phyloP scores from a whole-genome alignment of 441 rosid genomes.

The Raphanus hybrid region DNA sequence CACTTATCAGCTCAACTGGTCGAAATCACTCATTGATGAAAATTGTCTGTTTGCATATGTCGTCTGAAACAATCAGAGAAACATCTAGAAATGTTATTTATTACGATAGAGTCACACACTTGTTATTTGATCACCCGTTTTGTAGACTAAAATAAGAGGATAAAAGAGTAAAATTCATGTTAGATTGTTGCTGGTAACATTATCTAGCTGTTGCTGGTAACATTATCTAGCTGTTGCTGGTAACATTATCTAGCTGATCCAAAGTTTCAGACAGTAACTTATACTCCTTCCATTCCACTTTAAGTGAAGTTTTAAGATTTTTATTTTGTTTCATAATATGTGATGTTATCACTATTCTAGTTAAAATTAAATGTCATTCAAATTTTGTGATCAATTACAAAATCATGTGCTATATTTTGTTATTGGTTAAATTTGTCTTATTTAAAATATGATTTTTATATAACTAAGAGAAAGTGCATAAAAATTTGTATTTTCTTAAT shows the following conservation, averaged over 20 bases:
- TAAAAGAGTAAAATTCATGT: not conserved
- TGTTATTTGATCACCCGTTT: not conserved
- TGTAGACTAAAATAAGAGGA: not conserved
- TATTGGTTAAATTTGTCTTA: no score
- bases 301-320: no score
- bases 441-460: no score
- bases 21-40: constrained; percentile 6
- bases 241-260: not conserved
- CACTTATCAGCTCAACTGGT: constrained; percentile 4
- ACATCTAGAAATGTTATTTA: constrained; percentile 24
- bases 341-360: no score
- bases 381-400: no score
- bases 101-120: not conserved
- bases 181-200: not conserved
- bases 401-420: no score
- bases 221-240: not conserved
- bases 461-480: no score
- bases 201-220: not conserved
- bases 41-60: constrained; percentile 24
- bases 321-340: no score
- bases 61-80: constrained; percentile 34
- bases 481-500: no score
- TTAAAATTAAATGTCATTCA: no score
- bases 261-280: not conserved
- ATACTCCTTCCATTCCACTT: no score